phyloP scores from a whole-genome alignment of 768 basidiomycete species.

The Leccinum subtestaceum region DNA sequence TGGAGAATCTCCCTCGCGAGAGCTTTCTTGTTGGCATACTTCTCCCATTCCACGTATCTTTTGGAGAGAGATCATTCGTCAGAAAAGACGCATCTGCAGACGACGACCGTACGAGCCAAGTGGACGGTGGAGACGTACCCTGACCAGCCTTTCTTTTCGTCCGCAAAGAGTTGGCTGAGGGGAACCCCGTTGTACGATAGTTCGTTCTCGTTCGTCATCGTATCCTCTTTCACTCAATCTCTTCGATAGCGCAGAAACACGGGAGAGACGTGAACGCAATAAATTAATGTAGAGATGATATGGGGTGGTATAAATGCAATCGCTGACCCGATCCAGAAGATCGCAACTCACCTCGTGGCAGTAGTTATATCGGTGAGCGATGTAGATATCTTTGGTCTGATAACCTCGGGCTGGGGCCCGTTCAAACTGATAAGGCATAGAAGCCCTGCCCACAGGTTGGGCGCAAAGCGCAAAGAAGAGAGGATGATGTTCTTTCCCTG shows the following conservation, averaged over 20 bases:
- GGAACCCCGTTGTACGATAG: not conserved
- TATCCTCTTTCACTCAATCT: not conserved
- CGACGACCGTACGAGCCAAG: not conserved
- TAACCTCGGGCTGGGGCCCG: not conserved
- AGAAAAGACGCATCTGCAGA: not conserved
- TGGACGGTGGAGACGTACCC: conserved; percentile 1
- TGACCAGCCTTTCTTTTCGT: conserved; percentile 16
- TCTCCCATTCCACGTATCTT: conserved; percentile 19
- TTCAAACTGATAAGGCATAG: not conserved
- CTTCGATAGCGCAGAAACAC: not conserved
- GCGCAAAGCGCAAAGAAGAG: not conserved
- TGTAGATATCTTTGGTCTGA: not conserved
- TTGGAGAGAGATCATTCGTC: not conserved
- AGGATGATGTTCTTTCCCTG: not conserved
- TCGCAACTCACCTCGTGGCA: not conserved
- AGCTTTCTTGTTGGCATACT: conserved; percentile 10
- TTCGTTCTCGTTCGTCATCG: not conserved
- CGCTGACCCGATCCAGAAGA: not conserved
- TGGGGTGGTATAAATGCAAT: not conserved
- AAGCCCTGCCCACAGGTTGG: not conserved
- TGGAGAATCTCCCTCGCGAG: conserved; percentile 10
- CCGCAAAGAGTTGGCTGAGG: conserved; percentile 7
- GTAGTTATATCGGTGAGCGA: not conserved
- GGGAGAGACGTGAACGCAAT: not conserved
- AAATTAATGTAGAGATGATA: not conserved